Base-by-base conservation (phyloP, 768 basidiomycete species). In the Auricularia heimuer region DNA sequence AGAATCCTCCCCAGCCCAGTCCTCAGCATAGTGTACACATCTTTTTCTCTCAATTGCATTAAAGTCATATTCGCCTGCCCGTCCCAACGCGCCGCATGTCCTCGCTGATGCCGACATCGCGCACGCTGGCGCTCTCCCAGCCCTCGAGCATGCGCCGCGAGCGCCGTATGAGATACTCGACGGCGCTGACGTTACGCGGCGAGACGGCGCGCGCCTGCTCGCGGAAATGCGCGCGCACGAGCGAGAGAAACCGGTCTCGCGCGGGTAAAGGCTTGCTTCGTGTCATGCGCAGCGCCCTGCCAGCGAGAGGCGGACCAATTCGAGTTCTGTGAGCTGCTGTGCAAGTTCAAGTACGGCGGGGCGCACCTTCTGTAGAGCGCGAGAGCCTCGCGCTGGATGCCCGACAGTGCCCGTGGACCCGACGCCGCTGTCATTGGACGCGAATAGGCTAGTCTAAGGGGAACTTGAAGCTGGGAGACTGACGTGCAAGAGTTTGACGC, bases 91-190 rank as follows among this genome's bases (percentile, higher is more conserved):
- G 54, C 54, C 77, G 69, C 89, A 92, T 92, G 54, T 83, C 83
- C 62, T 78, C 77, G 12, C 88, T 90, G 35, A 92, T 83, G 77
- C 83, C 87, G 70, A 88, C 90, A 70, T 92, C 87, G 68, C 78
- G 87, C 63, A 92, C 88, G 3, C 81, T 80, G 4, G 78, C 70
- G 63, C 81, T 82, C 74, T 90, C 87, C 68, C 85, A 90, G 74
- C 81, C 79, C 70, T 90, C 88, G 45, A 92, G 69, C 68, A 29
- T 90, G 88, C 67, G 85, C 78, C 61, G 69, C 74, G 2, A 88
- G 88, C 63, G 83, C 58, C 91, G 82, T n/a, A 94, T 71, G 39
- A 92, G 77, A 72, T 92, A 87, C 69, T 94, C 91, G 44, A 93
- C 82, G 8, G 82, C 83, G 64, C 80, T 79, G 66, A 92, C 78